Evolutionary conservation across 2,329 filamentous ascomycete genomes (phyloP), one percentile per base, ranked within the genome.

Genomic region (Ophidiomyces ophidiicola): DNA sequence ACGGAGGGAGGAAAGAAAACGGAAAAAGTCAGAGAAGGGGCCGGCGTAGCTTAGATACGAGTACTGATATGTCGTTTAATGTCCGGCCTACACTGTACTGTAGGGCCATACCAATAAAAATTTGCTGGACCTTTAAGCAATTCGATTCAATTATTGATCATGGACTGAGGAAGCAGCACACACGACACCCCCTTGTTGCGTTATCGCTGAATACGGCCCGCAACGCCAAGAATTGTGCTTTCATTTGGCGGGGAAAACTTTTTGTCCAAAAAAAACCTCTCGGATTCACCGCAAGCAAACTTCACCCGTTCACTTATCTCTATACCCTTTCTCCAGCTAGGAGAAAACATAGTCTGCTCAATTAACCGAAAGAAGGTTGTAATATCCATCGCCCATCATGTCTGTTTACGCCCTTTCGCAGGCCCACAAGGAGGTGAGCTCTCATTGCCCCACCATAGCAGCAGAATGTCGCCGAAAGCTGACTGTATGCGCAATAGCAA

Each of bases 371-470:
- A 26, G n/a, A 26, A 26, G 24, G 7, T n/a, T 26, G 24, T 7
- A 6, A 26, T n/a, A 26, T 26, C 24, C 24, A 6, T 7, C 24
- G n/a, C 24, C 17, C 53, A 56, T 53, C 55, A 67, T 64, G 60
- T 54, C 59, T 45, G 63, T 62, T 55, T 80, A 81, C 67, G 76
- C 77, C 53, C 70, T 81, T 41, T 70, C 77, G 46, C 63, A 75
- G 61, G 68, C 73, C 59, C 77, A 81, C 67, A 67, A 74, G 65
- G 75, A 78, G 55, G 74, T 78, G 60, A 58, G 71, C 64, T 32
- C 47, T 44, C 20, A 36, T 29, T 31, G 34, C 52, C 49, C 34
- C 39, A 29, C 39, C 15, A 39, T 14, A 6, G 48, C 44, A 34
- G 20, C 18, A 37, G 32, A 42, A 45, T 36, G 43, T 36, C 18